Evolutionary conservation across 169 alveolate species (phyloP), one percentile per base, ranked within the genome.

Genomic region (Babesia microti): DNA sequence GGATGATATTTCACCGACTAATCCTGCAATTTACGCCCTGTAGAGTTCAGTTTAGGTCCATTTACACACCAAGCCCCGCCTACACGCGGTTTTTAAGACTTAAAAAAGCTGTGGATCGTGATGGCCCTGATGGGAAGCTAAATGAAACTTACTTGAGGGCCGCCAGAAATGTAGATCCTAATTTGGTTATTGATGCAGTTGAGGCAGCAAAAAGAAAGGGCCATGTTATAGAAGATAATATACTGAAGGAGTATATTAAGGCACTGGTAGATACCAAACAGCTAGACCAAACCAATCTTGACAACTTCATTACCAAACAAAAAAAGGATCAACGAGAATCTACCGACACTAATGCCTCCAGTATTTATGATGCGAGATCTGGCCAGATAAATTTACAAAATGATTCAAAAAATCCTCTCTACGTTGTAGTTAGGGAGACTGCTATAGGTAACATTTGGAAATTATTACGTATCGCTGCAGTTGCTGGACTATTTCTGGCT

Each of bases 181-280:
- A 59, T n/a, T 27, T 61, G 12, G 54, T 53, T 1, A 45, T 61
- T 4, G 32, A 44, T 24, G 74, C 74, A 21, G 74, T 61, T 3
- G 74, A 61, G 34, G 18, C 74, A 17, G 21, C 41, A 11, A 18
- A 53, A 21, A 6, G 51, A 22, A 30, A 34, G 18, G 28, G 26
- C 19, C 40, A 47, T 36, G 51, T 71, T 3, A 54, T 52, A 23
- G 72, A 69, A 43, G 85, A 75, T 49, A 71, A 75, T 17, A 57
- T 58, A 12, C 45, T 68, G 30, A 55, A 51, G 46, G 85, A 75
- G 39, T 75, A 75, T 35, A 44, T 75, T 27, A 69, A 63, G 61
- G 85, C 85, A n/a, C 56, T 75, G 49, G 75, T 69, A 36, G 40
- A 59, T 41, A 68, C 85, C 5, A 75, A 75, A 43, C 45, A 45